These are phyloP conservation scores for Hypocreales sp. DNA, from an alignment of 2,329 filamentous ascomycete species.

Conservation along the genomic window DNA sequence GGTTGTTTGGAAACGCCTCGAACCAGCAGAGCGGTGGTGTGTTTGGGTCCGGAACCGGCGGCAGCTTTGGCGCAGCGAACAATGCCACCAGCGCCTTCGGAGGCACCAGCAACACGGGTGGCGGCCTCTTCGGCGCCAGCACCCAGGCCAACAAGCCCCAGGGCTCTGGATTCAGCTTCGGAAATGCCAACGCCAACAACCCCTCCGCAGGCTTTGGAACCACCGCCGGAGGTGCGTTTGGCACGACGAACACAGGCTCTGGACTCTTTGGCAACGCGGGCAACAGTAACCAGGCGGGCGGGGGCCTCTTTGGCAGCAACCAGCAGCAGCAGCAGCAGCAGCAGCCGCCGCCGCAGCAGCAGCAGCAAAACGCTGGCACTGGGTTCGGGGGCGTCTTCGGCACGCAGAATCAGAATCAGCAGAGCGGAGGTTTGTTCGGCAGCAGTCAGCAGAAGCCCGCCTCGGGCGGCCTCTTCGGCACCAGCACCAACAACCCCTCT, in stretches of 20 bases:
- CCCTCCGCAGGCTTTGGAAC: conserved; percentile 10
- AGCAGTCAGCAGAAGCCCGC: conserved; percentile 23
- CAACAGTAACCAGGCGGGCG: conserved; percentile 18
- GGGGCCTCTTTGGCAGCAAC: conserved; percentile 29
- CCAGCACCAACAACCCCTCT: conserved; percentile 12
- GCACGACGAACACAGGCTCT: conserved; percentile 13
- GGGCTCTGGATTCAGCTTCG: conserved; percentile 22
- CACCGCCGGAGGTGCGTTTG: conserved; percentile 17
- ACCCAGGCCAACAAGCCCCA: conserved; percentile 20
- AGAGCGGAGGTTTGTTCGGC: conserved; percentile 28
- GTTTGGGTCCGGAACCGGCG: conserved; percentile 13
- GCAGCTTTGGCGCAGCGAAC: conserved; percentile 21
- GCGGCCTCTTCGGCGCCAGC: conserved; percentile 25
- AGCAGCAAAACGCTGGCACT: conserved; percentile 11
- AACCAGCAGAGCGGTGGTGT: conserved; percentile 8
- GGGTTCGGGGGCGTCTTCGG: conserved; percentile 21
- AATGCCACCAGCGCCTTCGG: conserved; percentile 16
- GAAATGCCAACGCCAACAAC: conserved; percentile 20
- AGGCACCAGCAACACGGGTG: conserved; percentile 12
- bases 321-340: conserved; percentile 16
- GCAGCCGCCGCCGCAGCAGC: conserved; percentile 14
- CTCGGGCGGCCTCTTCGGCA: conserved; percentile 20
- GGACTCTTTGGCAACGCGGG: conserved; percentile 25
- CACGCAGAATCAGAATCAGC: conserved; percentile 13
- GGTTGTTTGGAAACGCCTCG: conserved; percentile 9